Percentiles rank a stretch among this genome's conserved stretches.
Conservation (phyloP, 2,329 filamentous ascomycete species). For the Venturia nashicola region DNA sequence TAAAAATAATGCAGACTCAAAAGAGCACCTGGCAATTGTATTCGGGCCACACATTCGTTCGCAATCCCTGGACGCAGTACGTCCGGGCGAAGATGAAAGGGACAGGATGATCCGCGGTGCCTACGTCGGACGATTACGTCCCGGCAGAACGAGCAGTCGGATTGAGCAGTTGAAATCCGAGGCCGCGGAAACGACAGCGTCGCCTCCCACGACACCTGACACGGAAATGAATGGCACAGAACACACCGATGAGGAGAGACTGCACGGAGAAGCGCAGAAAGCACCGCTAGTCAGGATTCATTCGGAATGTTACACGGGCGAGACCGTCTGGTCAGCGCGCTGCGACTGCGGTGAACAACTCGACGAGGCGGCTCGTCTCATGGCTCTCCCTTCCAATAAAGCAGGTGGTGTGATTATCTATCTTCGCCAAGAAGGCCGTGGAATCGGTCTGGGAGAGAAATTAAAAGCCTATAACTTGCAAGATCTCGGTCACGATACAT, state of each 20-base stretch:
- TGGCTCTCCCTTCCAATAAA: constrained; percentile 55
- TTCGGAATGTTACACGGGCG: constrained; percentile 95
- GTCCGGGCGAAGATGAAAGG: constrained; percentile 70
- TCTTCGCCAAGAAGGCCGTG: constrained; percentile 86
- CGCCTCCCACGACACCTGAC: constrained; percentile 12
- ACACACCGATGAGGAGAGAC: neutral
- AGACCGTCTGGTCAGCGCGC: constrained; percentile 94
- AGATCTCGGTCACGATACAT: constrained; percentile 92
- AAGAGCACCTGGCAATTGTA: constrained; percentile 94
- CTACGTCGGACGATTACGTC: constrained; percentile 77
- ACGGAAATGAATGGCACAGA: neutral
- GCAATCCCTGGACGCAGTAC: constrained; percentile 55
- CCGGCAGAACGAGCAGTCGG: constrained; percentile 67
- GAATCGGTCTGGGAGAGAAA: constrained; percentile 90
- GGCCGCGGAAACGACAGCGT: constrained; percentile 19
- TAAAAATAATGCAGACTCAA: constrained; percentile 81
- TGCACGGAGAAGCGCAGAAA: constrained; percentile 12
- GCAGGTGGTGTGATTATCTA: constrained; percentile 88
- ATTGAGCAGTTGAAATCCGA: constrained; percentile 39
- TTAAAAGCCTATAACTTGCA: constrained; percentile 97
- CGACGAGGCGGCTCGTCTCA: constrained; percentile 87
- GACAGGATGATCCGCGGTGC: constrained; percentile 90
- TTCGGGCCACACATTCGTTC: constrained; percentile 76
- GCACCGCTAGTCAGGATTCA: constrained; percentile 85
- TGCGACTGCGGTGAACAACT: constrained; percentile 98